Conservation (phyloP, 1,139 yeast genomes). For the Geotrichum aggregatum region DNA sequence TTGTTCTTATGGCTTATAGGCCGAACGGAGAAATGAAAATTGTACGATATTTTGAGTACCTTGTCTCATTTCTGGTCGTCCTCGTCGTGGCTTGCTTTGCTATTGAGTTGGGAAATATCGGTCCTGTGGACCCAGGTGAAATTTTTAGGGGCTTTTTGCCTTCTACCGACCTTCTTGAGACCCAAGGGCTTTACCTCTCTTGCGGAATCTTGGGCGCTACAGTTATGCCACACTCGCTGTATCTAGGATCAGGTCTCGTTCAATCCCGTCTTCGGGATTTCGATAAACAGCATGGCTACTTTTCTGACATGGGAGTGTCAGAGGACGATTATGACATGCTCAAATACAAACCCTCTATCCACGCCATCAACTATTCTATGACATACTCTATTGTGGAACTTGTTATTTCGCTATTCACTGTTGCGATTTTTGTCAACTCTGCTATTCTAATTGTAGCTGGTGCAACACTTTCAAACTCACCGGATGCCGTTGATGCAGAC, state of each 20-base stretch:
- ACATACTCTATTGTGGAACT: slow-evolving; percentile 65
- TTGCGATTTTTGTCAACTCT: slow-evolving; percentile 75
- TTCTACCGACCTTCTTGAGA: slow-evolving; percentile 56
- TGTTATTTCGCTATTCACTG: slow-evolving; percentile 60
- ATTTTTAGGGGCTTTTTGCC: slow-evolving; percentile 72
- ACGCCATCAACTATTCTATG: slow-evolving; percentile 62
- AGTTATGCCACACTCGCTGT: slow-evolving; percentile 77
- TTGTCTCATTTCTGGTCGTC: slow-evolving; percentile 62
- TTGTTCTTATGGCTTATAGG: slow-evolving; percentile 69
- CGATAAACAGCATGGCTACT: slow-evolving; percentile 41
- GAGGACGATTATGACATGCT: slow-evolving; percentile 33
- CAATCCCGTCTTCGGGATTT: slow-evolving; percentile 66
- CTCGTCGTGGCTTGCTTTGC: slow-evolving; percentile 72
- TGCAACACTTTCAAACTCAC: slow-evolving; percentile 56
- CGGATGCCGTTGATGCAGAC: slow-evolving; percentile 68
- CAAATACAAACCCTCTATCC: slow-evolving; percentile 50
- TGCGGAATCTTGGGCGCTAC: slow-evolving; percentile 79
- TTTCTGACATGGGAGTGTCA: slow-evolving; percentile 42
- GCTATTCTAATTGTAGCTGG: slow-evolving; percentile 77
- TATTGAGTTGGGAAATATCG: slow-evolving; percentile 53
- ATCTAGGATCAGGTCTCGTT: slow-evolving; percentile 70
- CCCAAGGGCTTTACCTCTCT: slow-evolving; percentile 65
- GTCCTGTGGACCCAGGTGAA: slow-evolving; percentile 48
- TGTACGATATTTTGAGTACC: slow-evolving; percentile 60
- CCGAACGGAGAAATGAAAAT: slow-evolving; percentile 66